Percentiles rank a stretch among this genome's conserved stretches.
phyloP scores from a whole-genome alignment of 2,329 filamentous ascomycete genomes.

The Talaromyces albobiverticillius region DNA sequence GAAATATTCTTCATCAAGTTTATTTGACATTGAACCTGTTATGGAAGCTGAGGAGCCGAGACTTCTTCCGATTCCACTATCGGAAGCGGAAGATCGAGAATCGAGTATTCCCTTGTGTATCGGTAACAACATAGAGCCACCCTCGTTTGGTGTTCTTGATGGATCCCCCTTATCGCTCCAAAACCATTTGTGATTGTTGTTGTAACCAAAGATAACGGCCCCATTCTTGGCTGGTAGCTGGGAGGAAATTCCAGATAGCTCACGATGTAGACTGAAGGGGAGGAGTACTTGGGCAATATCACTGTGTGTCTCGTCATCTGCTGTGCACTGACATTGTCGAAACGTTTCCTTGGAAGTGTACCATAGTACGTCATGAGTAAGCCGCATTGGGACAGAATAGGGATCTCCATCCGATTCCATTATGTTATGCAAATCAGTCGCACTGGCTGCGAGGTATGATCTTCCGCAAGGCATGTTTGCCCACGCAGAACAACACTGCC shows the following conservation, averaged over 20 bases:
- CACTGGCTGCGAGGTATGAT: conserved; percentile 28
- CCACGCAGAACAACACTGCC: conserved; percentile 25
- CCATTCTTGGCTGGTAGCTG: conserved; percentile 2
- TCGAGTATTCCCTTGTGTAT: not conserved
- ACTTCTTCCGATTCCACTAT: conserved; percentile 11
- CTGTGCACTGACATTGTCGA: conserved; percentile 1
- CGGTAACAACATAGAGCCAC: not conserved
- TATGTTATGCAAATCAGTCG: conserved; percentile 26
- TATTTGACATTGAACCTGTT: not conserved
- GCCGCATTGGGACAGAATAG: conserved; percentile 15
- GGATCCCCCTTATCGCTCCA: conserved; percentile 19
- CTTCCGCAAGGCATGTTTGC: conserved; percentile 22
- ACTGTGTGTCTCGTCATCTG: not conserved
- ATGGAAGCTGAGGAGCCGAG: conserved; percentile 3
- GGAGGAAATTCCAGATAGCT: not conserved
- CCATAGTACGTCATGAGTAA: conserved; percentile 20
- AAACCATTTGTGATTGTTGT: conserved; percentile 16
- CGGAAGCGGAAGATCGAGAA: not conserved
- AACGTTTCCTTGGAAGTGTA: conserved; percentile 9
- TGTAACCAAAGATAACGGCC: conserved; percentile 19
- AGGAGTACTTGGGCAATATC: conserved; percentile 12
- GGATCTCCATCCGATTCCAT: conserved; percentile 25
- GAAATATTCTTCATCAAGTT: conserved; percentile 1
- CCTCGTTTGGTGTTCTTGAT: not conserved
- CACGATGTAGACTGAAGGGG: conserved; percentile 12